These are phyloP conservation scores for Cephaloascus albidus DNA, from an alignment of 805 yeast species.

Conservation along the genomic window DNA sequence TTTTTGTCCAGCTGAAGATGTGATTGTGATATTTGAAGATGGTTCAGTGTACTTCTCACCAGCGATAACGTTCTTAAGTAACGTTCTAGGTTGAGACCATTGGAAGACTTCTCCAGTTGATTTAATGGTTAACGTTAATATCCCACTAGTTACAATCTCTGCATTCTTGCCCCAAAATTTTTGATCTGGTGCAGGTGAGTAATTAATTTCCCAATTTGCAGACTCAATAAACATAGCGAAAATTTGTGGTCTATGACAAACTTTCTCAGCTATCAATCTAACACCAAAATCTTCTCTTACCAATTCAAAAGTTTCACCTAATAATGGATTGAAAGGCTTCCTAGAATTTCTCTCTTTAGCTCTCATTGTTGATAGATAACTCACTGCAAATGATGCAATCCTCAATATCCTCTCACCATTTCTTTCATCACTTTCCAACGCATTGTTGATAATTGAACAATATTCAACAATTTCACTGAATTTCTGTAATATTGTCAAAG, in stretches of 20 bases:
- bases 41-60: slow-evolving; percentile 96
- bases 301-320: slow-evolving; percentile 89
- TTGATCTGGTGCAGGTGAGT: slow-evolving; percentile 66
- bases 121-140: slow-evolving; percentile 44
- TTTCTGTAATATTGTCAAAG: slow-evolving; percentile 72
- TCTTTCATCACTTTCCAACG: slow-evolving; percentile 35
- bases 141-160: slow-evolving; percentile 74
- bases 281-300: slow-evolving; percentile 77
- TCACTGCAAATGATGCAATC: slow-evolving; percentile 76
- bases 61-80: slow-evolving; percentile 80
- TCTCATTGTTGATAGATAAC: slow-evolving; percentile 61
- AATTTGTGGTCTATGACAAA: slow-evolving; percentile 77
- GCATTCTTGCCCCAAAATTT: slow-evolving; percentile 94
- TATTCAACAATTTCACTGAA: slow-evolving; percentile 78
- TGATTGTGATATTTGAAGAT: slow-evolving; percentile 52
- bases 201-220: slow-evolving; percentile 57
- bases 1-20: slow-evolving; percentile 57
- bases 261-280: slow-evolving; percentile 76
- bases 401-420: slow-evolving; percentile 53
- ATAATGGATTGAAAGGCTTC: slow-evolving; percentile 89
- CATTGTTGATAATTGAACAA: slow-evolving; percentile 52
- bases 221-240: slow-evolving; percentile 77
- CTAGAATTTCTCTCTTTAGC: slow-evolving; percentile 68
- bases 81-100: slow-evolving; percentile 78
- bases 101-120: slow-evolving; percentile 62